phyloP scores from a whole-genome alignment of 2,329 filamentous ascomycete species.

The Drechslerella stenobrocha region DNA sequence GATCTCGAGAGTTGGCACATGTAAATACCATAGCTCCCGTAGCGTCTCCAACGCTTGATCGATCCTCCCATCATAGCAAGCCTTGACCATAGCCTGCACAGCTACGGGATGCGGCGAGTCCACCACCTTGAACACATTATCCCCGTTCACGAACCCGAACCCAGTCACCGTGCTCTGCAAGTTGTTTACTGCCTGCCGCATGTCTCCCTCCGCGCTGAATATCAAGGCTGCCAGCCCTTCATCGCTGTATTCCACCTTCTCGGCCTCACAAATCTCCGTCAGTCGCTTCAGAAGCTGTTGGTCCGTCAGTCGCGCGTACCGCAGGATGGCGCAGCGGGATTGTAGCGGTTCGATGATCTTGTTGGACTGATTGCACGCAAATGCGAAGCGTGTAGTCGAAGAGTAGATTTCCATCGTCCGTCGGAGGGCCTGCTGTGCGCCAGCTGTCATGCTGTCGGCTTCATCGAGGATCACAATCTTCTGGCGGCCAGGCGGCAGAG shows the following conservation, averaged over 20 bases:
- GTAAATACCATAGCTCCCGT: conserved; percentile 75
- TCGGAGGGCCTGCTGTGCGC: conserved; percentile 90
- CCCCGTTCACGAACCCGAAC: conserved; percentile 94
- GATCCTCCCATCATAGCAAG: conserved; percentile 88
- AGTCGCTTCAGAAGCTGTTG: conserved; percentile 87
- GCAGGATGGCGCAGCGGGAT: conserved; percentile 91
- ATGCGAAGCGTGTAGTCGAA: conserved; percentile 92
- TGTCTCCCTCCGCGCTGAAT: conserved; percentile 96
- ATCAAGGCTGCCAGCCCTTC: conserved; percentile 94
- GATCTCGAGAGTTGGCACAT: conserved; percentile 53
- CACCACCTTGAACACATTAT: conserved; percentile 97
- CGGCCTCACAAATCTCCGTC: conserved; percentile 88
- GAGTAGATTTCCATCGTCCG: conserved; percentile 99
- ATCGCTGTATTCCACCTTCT: conserved; percentile 86
- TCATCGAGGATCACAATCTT: conserved; percentile 98
- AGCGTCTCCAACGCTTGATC: conserved; percentile 83
- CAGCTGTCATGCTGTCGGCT: conserved; percentile 96
- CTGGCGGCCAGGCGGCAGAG: conserved; percentile 82
- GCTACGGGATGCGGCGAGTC: conserved; percentile 97
- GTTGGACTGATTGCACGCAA: conserved; percentile 97
- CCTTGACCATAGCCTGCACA: conserved; percentile 97
- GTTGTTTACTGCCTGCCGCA: conserved; percentile 99
- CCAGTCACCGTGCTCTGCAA: conserved; percentile 89
- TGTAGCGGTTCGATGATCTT: conserved; percentile 99
- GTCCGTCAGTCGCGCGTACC: conserved; percentile 90